Base-by-base conservation (phyloP, 768 basidiomycete species). In the Russula sp. region DNA sequence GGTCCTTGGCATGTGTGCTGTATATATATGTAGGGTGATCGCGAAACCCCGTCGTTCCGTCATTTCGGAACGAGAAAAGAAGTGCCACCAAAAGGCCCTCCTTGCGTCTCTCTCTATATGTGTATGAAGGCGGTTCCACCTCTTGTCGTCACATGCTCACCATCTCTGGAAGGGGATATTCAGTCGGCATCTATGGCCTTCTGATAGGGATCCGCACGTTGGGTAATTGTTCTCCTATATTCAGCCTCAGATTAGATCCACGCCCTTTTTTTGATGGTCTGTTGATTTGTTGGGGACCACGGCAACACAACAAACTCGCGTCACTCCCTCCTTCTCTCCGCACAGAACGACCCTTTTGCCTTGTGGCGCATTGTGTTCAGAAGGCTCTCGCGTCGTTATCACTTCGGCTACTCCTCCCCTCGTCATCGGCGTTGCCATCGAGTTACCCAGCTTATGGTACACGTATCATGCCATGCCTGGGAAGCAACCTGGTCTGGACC, bases 151-250 rank as follows among this genome's bases (percentile, higher is more conserved):
- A 46, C 56, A 61, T 45, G 61, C 56, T 7, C 60, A 32, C 25
- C 22, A 38, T n/a, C 56, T 45, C 14, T n/a, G n/a, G 55, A 61
- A 61, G 22, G 56, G 49, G 56, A 8, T 45, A 57, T 18, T 50
- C 52, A 20, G 42, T 49, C 39, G 16, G n/a, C 20, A 53, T 22
- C 11, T 48, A 36, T 42, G 35, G 18, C n/a, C 55, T 61, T 56
- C 34, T 57, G 48, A 46, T 57, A 39, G 6, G 20, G 55, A 56
- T 46, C 49, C 43, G 25, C 34, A 13, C 39, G 18, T 29, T 29
- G 25, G 25, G 25, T 29, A 29, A 29, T 29, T 29, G 2, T 29
- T 29, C 25, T 29, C 25, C 25, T 29, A 29, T 7, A 32, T 14
- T 32, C 16, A 16, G 9, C 36, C 13, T 57, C 14, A 57, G 13